Percentiles rank a stretch among this genome's conserved stretches.
These are phyloP conservation scores for Tetrapisispora namnaoensis DNA, from an alignment of 805 yeast genomes.

Conservation along the genomic window DNA sequence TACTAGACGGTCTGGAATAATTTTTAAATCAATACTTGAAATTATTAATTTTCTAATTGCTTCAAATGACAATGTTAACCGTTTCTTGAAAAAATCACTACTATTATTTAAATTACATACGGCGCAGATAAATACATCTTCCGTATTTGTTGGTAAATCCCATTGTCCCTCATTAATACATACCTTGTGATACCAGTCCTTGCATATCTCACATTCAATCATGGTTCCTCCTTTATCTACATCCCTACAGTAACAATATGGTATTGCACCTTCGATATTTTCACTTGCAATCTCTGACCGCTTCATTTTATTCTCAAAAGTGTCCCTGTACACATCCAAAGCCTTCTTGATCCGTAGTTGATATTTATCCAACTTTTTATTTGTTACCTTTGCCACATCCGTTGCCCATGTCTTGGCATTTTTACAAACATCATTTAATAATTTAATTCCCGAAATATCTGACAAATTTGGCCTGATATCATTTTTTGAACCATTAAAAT, in stretches of 20 bases:
- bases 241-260: slow-evolving; percentile 55
- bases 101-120: slow-evolving; percentile 35
- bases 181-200: slow-evolving; percentile 60
- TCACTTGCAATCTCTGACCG: background rate
- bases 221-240: slow-evolving; percentile 46
- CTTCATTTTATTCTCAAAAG: background rate
- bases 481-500: slow-evolving; percentile 22
- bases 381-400: background rate
- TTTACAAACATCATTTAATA: slow-evolving; percentile 7
- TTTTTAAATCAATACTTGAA: slow-evolving; percentile 12
- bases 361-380: background rate
- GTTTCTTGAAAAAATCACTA: slow-evolving; percentile 7
- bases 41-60: slow-evolving; percentile 11
- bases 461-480: slow-evolving; percentile 28
- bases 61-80: slow-evolving; percentile 13
- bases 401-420: slow-evolving; percentile 9
- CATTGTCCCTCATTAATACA: slow-evolving; percentile 40
- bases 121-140: slow-evolving; percentile 42
- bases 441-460: slow-evolving; percentile 21
- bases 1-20: slow-evolving; percentile 13
- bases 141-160: slow-evolving; percentile 23
- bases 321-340: background rate
- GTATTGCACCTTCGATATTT: slow-evolving; percentile 11
- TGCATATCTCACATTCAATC: slow-evolving; percentile 62
- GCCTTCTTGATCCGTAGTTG: background rate